These are phyloP conservation scores for Colletotrichum karsti DNA, from an alignment of 2,329 filamentous ascomycete species.

Conservation along the genomic window DNA sequence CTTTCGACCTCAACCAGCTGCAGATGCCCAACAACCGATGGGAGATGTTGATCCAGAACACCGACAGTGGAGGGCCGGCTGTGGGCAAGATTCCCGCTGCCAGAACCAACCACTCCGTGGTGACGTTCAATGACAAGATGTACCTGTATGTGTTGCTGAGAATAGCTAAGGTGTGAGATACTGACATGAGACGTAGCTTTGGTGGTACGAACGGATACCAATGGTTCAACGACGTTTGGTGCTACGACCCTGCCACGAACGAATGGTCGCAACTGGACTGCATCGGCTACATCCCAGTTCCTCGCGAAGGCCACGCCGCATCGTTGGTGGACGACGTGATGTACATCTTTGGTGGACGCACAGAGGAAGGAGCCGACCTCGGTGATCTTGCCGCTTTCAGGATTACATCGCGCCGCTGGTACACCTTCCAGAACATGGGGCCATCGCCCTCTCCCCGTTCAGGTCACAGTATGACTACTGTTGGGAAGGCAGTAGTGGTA, in stretches of 20 bases:
- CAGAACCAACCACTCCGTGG: conserved; percentile 92
- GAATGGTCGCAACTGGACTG: conserved; percentile 91
- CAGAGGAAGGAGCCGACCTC: conserved; percentile 90
- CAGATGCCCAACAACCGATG: conserved; percentile 92
- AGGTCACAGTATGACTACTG: conserved; percentile 96
- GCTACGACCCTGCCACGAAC: conserved; percentile 86
- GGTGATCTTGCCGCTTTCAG: conserved; percentile 88
- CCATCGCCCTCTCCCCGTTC: conserved; percentile 92
- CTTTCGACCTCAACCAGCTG: conserved; percentile 94
- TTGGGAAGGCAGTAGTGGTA: conserved; percentile 91
- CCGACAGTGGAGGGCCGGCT: conserved; percentile 66
- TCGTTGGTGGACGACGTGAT: conserved; percentile 96
- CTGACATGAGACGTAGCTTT: conserved; percentile 66
- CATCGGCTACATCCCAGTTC: conserved; percentile 95
- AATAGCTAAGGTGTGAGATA: not conserved
- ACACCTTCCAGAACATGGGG: conserved; percentile 99
- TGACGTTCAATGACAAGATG: conserved; percentile 92
- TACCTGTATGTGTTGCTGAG: conserved; percentile 74
- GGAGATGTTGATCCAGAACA: conserved; percentile 89
- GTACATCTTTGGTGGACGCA: conserved; percentile 98
- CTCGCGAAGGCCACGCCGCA: conserved; percentile 93
- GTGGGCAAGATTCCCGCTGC: conserved; percentile 79
- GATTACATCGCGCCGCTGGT: conserved; percentile 87
- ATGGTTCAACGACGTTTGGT: conserved; percentile 99
- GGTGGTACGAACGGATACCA: conserved; percentile 94